These are phyloP conservation scores for Starmerella stellata DNA, from an alignment of 805 yeast species.

Conservation along the genomic window DNA sequence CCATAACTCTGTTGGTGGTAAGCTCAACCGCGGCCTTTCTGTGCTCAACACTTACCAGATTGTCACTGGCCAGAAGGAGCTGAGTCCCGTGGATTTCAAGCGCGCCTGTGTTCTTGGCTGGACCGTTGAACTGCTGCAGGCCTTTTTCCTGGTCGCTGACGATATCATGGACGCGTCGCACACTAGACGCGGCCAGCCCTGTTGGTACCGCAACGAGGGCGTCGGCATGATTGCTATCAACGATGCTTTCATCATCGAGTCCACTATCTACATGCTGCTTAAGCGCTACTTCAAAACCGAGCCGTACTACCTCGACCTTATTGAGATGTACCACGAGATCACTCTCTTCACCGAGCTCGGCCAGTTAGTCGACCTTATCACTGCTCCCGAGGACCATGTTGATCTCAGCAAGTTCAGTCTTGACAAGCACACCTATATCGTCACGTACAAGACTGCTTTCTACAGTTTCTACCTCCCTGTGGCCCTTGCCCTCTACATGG, in stretches of 20 bases:
- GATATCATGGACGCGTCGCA: slow-evolving; percentile 96
- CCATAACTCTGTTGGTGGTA: slow-evolving; percentile 92
- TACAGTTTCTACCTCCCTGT: slow-evolving; percentile 95
- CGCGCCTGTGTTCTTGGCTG: slow-evolving; percentile 83
- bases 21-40: slow-evolving; percentile 86
- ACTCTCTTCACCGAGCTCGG: slow-evolving; percentile 97
- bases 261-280: slow-evolving; percentile 72
- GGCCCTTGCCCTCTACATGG: slow-evolving; percentile 85
- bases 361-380: slow-evolving; percentile 81
- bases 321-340: slow-evolving; percentile 91
- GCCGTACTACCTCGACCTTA: slow-evolving; percentile 65
- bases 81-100: slow-evolving; percentile 52
- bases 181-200: slow-evolving; percentile 96
- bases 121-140: slow-evolving; percentile 87
- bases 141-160: slow-evolving; percentile 91
- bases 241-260: slow-evolving; percentile 93
- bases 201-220: slow-evolving; percentile 71
- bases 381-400: slow-evolving; percentile 92
- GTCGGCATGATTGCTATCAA: slow-evolving; percentile 92
- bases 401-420: slow-evolving; percentile 75
- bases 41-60: slow-evolving; percentile 84
- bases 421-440: slow-evolving; percentile 84
- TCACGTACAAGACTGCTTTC: slow-evolving; percentile 90
- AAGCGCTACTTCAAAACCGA: slow-evolving; percentile 77
- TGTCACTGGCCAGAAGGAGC: slow-evolving; percentile 48